Conservation (phyloP, 176 grass and related monocot genomes). For the Phragmites australis region DNA sequence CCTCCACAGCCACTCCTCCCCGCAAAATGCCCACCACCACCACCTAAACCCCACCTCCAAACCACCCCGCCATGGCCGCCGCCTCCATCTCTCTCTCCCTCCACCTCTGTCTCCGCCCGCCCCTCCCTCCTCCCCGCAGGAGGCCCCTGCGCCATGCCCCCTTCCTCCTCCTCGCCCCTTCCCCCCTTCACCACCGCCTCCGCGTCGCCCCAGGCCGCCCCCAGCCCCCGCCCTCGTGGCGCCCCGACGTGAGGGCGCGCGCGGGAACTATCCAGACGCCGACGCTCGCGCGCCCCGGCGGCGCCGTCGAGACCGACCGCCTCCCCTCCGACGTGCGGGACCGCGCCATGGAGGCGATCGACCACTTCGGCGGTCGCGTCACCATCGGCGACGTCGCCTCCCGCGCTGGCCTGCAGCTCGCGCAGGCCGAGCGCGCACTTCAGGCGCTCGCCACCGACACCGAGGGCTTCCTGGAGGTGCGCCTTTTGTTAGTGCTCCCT, state of each 20-base stretch:
- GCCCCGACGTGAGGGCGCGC: constrained; percentile 35
- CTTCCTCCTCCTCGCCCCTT: constrained; percentile 27
- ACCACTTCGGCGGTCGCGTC: constrained; percentile 76
- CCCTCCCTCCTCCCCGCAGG: constrained; percentile 27
- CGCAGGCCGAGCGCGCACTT: constrained; percentile 78
- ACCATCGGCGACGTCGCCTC: constrained; percentile 86
- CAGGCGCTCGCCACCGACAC: constrained; percentile 94
- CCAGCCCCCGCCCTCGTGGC: constrained; percentile 10
- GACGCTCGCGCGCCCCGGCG: constrained; percentile 55
- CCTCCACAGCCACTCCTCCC: constrained; percentile 36
- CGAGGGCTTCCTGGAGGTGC: constrained; percentile 96
- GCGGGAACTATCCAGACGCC: constrained; percentile 51
- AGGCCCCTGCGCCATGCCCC: constrained; percentile 36
- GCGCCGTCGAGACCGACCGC: constrained; percentile 83
- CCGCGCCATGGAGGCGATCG: constrained; percentile 78
- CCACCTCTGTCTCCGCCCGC: constrained; percentile 40
- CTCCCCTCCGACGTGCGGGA: constrained; percentile 80
- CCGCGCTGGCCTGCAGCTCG: constrained; percentile 71
- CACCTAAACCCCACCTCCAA: constrained; percentile 30
- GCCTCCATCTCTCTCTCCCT: constrained; percentile 56
- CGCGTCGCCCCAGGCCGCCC: constrained; percentile 27
- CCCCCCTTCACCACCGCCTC: constrained; percentile 26
- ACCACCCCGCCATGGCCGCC: constrained; percentile 42
- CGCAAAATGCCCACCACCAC: constrained; percentile 21
- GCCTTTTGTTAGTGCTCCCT: constrained; percentile 8